Evolutionary conservation across 768 basidiomycete genomes (phyloP), one percentile per base, ranked within the genome.

Genomic region (Trametes maxima): DNA sequence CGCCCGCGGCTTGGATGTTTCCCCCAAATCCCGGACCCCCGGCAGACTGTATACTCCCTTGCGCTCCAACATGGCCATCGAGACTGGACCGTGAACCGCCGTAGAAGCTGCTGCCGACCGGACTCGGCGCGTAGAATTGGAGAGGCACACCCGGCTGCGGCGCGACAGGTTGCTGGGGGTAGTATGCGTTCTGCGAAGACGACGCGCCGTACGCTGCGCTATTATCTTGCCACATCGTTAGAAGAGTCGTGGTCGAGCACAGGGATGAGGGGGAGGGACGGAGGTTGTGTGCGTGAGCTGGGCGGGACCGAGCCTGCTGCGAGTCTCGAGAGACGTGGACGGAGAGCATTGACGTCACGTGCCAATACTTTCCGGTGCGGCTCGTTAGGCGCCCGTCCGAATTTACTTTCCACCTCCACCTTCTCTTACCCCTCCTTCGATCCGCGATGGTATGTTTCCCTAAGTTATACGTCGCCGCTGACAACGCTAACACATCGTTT

Each of bases 201-300:
- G 86, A 77, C 48, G 81, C 77, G 68, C 73, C 79, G 72, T 90
- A 90, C n/a, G 77, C 72, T 66, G 79, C 80, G 70, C 68, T 79
- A 67, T 78, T 75, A 59, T 91, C 89, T 74, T 90, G 90, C 90
- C 90, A 92, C 90, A 92, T 92, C 55, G 44, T 58, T 52, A 35
- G 44, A 17, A 44, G 51, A 14, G 47, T 46, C n/a, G 48, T 21
- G 40, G 59, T 39, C 51, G 54, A 25, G 42, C 54, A 45, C 28
- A 24, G 63, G 48, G 45, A 62, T 54, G 47, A 42, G 24, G 55
- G 42, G 21, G 33, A 24, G 43, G 49, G 28, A 33, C 3, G 46
- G 55, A 46, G 43, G 60, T 37, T 25, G 56, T 57, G 25, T 39
- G 57, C 55, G 58, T 55, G 55, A 19, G 28, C 37, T 17, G 49